Evolutionary conservation across 108 stramenopile genomes (phyloP), one percentile per base, ranked within the genome.

Genomic region (Pseudonitzschia delicatissima): DNA sequence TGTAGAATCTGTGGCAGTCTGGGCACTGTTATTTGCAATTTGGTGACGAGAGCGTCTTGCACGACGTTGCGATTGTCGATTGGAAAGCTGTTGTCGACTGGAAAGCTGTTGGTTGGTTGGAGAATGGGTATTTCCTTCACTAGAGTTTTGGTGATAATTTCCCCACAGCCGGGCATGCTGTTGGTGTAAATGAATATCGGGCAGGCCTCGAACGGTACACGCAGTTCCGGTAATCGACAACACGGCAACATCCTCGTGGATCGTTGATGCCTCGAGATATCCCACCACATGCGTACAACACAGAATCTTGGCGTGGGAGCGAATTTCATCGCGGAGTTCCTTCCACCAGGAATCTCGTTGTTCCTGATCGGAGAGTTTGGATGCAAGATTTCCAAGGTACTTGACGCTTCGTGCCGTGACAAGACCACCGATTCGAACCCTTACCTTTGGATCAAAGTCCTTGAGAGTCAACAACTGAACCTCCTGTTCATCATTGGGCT

Each of bases 261-360:
- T 96, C 3, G 92, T 94, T 12, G 87, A 93, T 7, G 88, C 85
- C 74, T 99, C 98, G 4, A 67, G 60, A 66, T 99, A 99, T 31
- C 96, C 98, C 60, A 98, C 77, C 0, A 99, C 93, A 76, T 96
- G 92, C 13, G 76, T 78, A 72, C 98, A 99, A 66, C 96, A 90
- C 28, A 99, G 73, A 21, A 90, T 85, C 64, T 78, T 77, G 9
- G 98, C 98, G 75, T 98, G 96, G 17, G 91, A 83, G 39, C 90
- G 67, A 33, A 99, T 84, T 76, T 99, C 98, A 48, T 92, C 96
- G n/a, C 98, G 75, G 18, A 99, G 77, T 73, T 99, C 98, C 12
- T 70, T 76, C 98, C 98, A 99, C 98, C 98, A 99, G 0, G 87
- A 85, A 63, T 97, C 97, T 36, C 96, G 62, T 4, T 96, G 95